Percentiles rank a stretch among this genome's conserved stretches.
Conservation (phyloP, 768 basidiomycete genomes). For the Boletus eberwhitei region DNA sequence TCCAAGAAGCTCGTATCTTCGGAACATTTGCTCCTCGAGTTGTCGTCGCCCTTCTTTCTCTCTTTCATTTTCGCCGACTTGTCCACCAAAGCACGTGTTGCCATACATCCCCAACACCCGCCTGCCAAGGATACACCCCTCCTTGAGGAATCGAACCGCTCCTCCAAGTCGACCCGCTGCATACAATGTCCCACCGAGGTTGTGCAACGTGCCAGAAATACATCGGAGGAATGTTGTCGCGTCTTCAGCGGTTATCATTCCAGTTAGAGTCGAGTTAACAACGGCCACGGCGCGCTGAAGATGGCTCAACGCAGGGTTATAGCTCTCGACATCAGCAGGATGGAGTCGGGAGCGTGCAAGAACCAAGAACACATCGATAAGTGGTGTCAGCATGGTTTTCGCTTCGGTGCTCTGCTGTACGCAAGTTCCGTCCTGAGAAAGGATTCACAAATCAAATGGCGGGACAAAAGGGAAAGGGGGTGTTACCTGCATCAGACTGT, state of each 20-base stretch:
- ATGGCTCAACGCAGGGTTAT: constrained; percentile 43
- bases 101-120: constrained; percentile 39
- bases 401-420: constrained; percentile 14
- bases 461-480: not conserved
- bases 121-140: constrained; percentile 55
- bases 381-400: constrained; percentile 39
- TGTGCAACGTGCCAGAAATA: constrained; percentile 68
- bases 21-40: constrained; percentile 61
- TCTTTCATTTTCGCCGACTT: constrained; percentile 24
- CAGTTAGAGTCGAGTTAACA: constrained; percentile 12
- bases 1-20: constrained; percentile 79
- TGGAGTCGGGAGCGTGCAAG: constrained; percentile 46
- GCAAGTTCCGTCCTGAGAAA: constrained; percentile 3
- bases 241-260: constrained; percentile 16
- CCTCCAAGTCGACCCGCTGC: constrained; percentile 58
- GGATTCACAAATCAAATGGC: not conserved
- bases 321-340: constrained; percentile 42
- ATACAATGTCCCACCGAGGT: constrained; percentile 67
- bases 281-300: constrained; percentile 41
- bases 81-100: not conserved
- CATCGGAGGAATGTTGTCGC: constrained; percentile 61
- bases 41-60: constrained; percentile 49
- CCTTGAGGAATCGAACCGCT: constrained; percentile 63
- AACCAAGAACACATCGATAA: constrained; percentile 53
- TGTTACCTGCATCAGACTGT: constrained; percentile 31